Base-by-base conservation (phyloP, 768 basidiomycete species). In the Pleurotus tuoliensis region DNA sequence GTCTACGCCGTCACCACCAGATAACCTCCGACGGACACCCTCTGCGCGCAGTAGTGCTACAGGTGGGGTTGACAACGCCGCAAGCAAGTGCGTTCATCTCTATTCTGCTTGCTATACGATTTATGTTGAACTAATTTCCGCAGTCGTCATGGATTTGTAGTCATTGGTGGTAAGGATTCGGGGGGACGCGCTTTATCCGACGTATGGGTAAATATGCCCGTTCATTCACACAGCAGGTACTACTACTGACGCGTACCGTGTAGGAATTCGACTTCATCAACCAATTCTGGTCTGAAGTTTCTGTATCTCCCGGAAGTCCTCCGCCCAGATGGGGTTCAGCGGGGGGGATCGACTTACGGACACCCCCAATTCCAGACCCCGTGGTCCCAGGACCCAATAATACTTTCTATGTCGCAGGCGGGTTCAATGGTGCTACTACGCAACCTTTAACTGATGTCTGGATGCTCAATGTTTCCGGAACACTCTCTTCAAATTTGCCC, bases 201-300 rank as follows among this genome's bases (percentile, higher is more conserved):
- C 64, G 78, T 84, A 57, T 92, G 90, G 90, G 91, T 91, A 67
- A 62, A 81, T 68, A 7, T 18, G 51, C 51, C 25, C 38, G 56
- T 30, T 30, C n/a, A 45, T 57, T 25, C 56, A 18, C 47, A 39
- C 5, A 30, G 27, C 3, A 11, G 39, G 22, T 5, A 34, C 49
- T 47, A 43, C 44, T 25, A 43, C 50, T 52, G 57, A 30, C 53
- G 45, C 24, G 47, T 27, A 47, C 22, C 22, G 41, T n/a, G 22
- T 63, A 91, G 89, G 89, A 90, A 71, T 93, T 77, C 63, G 87
- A 90, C 68, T 92, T 84, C 63, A 79, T 67, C 56, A 86, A 84
- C 62, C 75, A 90, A 56, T 92, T 92, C 65, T 93, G 91, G 91
- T 77, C 85, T 0, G 61, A 80, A 63, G 82, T 91, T 34, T 61